Evolutionary conservation across 1,284 basidiomycete species (phyloP).

Genomic region (Papiliotrema laurentii): DNA sequence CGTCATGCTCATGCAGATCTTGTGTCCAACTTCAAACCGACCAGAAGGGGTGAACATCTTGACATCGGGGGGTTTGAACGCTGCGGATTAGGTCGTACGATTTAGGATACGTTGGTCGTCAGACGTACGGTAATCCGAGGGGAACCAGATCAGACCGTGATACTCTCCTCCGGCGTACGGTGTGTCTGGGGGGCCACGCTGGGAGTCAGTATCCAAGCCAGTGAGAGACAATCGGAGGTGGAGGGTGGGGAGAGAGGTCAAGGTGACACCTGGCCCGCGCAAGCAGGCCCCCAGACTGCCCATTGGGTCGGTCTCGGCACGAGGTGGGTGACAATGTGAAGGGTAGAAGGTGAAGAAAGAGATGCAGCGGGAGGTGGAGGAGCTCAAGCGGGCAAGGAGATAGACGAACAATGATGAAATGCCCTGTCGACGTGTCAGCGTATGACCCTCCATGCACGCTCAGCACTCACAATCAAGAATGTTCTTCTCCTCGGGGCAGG

Average conservation of each 20-base stretch:
- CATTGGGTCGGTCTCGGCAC: no score
- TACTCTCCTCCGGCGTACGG: slow-evolving; percentile 91
- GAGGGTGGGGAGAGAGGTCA: no score
- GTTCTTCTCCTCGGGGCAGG: slow-evolving; percentile 91
- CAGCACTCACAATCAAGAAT: slow-evolving; percentile 57
- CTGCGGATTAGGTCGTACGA: no score
- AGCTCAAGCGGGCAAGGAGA: background rate
- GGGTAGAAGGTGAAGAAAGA: background rate
- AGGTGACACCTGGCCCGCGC: no score
- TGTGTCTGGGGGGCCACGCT: slow-evolving; percentile 90
- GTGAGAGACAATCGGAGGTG: background rate
- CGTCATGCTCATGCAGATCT: slow-evolving; percentile 96
- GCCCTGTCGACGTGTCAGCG: slow-evolving; percentile 58
- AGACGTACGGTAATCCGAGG: slow-evolving; percentile 76
- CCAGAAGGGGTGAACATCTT: slow-evolving; percentile 97
- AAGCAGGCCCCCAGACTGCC: no score
- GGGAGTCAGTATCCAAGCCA: slow-evolving; percentile 3
- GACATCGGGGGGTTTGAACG: slow-evolving; percentile 92
- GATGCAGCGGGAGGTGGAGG: background rate
- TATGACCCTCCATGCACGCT: background rate
- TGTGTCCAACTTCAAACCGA: slow-evolving; percentile 85
- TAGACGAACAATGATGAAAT: slow-evolving; percentile 73
- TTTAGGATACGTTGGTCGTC: no score
- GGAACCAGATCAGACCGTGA: slow-evolving; percentile 70
- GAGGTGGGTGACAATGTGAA: no score